These are phyloP conservation scores for Colletotrichum limetticola DNA, from an alignment of 2,329 filamentous ascomycete species.

Conservation along the genomic window DNA sequence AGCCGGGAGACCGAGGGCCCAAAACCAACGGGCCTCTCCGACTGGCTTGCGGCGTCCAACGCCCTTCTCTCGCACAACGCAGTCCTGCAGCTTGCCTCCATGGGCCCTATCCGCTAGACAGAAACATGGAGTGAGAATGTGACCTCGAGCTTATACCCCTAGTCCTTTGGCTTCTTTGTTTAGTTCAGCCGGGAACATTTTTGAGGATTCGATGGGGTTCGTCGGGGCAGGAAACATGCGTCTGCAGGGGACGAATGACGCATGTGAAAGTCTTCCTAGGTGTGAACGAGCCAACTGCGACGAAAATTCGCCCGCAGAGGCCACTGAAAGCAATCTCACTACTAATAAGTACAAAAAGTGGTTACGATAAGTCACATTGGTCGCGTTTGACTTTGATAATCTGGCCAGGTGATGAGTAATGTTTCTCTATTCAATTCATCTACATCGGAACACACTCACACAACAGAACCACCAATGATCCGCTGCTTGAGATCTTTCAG, in stretches of 20 bases:
- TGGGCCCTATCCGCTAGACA: neutral
- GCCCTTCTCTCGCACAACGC: neutral
- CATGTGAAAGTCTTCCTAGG: constrained; percentile 17
- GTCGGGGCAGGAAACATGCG: neutral
- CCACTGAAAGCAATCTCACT: constrained; percentile 11
- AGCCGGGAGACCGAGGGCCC: constrained; percentile 13
- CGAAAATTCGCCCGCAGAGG: constrained; percentile 5
- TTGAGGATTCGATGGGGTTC: neutral
- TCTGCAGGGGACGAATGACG: constrained; percentile 10
- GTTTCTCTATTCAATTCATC: neutral
- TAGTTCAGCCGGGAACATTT: neutral
- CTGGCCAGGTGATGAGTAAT: neutral
- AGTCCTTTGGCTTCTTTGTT: neutral
- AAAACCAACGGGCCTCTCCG: constrained; percentile 2
- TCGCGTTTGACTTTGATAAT: neutral
- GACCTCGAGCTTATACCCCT: neutral
- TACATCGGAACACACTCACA: too few relatives aligned
- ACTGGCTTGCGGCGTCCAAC: neutral
- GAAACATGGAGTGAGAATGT: neutral
- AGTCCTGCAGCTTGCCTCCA: neutral
- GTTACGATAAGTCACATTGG: neutral
- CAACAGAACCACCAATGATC: too few relatives aligned
- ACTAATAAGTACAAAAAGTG: neutral
- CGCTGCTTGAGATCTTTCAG: neutral
- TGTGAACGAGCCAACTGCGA: neutral